Evolutionary conservation across 768 basidiomycete genomes (phyloP).

Genomic region (Naganishia onofrii): DNA sequence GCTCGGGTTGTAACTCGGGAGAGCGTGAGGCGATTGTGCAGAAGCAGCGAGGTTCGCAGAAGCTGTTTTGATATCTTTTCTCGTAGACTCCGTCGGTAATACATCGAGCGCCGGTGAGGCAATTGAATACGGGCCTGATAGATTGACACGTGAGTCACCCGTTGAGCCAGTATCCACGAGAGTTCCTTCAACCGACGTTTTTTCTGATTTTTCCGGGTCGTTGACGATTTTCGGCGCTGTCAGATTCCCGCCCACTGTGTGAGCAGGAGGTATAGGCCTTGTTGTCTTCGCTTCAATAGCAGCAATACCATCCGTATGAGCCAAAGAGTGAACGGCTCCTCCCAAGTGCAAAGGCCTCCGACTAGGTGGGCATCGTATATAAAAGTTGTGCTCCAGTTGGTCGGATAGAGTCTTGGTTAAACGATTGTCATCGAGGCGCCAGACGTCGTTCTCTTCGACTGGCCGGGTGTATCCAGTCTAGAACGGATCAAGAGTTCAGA

Average conservation of each 20-base stretch:
- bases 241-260: too few relatives aligned
- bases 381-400: conserved; percentile 27
- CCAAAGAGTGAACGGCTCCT: background rate
- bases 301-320: background rate
- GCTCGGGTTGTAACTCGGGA: background rate
- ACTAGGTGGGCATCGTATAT: conserved; percentile 22
- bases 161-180: too few relatives aligned
- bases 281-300: background rate
- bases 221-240: background rate
- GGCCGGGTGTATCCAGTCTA: conserved; percentile 31
- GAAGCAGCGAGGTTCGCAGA: background rate
- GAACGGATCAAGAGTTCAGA: background rate
- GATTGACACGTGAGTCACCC: too few relatives aligned
- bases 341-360: background rate
- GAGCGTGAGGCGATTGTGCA: background rate
- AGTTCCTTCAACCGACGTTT: too few relatives aligned
- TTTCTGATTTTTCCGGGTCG: too few relatives aligned
- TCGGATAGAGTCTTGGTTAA: conserved; percentile 20
- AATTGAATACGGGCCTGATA: too few relatives aligned
- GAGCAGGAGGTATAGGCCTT: background rate
- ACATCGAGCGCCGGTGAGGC: too few relatives aligned
- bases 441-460: conserved; percentile 28
- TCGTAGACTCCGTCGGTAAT: background rate
- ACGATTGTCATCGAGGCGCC: conserved; percentile 29
- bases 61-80: background rate